These are phyloP conservation scores for Tolypocladium pustulatum DNA, from an alignment of 2,329 filamentous ascomycete species.

Conservation along the genomic window DNA sequence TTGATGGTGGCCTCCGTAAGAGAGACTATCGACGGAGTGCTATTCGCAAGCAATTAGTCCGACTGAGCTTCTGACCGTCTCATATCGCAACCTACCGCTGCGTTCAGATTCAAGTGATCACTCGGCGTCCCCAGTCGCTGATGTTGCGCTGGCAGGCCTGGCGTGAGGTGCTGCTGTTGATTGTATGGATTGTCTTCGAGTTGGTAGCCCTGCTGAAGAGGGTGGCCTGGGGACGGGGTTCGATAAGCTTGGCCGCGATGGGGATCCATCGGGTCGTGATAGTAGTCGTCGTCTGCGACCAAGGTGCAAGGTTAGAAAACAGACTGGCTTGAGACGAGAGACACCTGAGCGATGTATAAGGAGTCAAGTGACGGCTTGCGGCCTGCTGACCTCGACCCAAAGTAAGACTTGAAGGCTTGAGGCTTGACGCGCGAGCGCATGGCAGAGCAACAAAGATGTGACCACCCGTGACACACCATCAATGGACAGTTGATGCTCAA, in stretches of 20 bases:
- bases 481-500: background rate
- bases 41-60: conserved; percentile 10
- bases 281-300: conserved; percentile 45
- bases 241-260: conserved; percentile 37
- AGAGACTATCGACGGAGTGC: conserved; percentile 44
- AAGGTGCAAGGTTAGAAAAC: conserved; percentile 11
- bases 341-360: background rate
- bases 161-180: conserved; percentile 29
- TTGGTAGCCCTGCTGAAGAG: conserved; percentile 65
- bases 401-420: too few species aligned
- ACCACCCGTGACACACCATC: background rate
- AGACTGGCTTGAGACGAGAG: background rate
- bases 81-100: conserved; percentile 54
- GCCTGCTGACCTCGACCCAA: background rate
- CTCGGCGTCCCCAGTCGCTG: conserved; percentile 46
- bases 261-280: conserved; percentile 49
- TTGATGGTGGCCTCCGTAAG: conserved; percentile 30
- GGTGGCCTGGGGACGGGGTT: conserved; percentile 68
- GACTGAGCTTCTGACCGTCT: background rate
- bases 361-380: background rate
- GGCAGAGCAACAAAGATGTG: background rate
- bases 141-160: conserved; percentile 11
- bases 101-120: conserved; percentile 73
- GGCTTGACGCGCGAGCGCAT: background rate
- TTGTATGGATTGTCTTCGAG: conserved; percentile 71